These are phyloP conservation scores for Priceomyces melissophilus DNA, from an alignment of 805 yeast species.

Conservation along the genomic window DNA sequence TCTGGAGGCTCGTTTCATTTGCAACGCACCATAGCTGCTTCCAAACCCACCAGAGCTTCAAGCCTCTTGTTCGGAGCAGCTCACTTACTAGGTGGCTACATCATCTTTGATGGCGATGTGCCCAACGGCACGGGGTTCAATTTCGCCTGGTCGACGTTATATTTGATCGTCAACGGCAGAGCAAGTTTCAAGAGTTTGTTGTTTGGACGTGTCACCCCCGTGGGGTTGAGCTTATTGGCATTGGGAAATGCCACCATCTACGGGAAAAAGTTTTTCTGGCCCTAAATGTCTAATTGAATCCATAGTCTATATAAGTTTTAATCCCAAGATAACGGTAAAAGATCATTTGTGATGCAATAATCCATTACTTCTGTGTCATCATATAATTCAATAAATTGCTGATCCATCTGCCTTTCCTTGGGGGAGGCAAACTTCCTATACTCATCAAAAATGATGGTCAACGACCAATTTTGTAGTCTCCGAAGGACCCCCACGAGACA, in stretches of 20 bases:
- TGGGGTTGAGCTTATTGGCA: slow-evolving; percentile 57
- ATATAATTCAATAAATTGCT: slow-evolving; percentile 89
- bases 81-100: slow-evolving; percentile 64
- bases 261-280: slow-evolving; percentile 66
- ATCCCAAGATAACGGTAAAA: slow-evolving; percentile 72
- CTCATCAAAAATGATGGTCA: slow-evolving; percentile 93
- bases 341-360: slow-evolving; percentile 47
- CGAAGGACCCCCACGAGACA: slow-evolving; percentile 92
- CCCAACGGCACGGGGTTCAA: slow-evolving; percentile 78
- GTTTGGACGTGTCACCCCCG: slow-evolving; percentile 60
- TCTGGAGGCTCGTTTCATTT: slow-evolving; percentile 18
- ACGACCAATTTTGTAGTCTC: slow-evolving; percentile 85
- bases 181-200: slow-evolving; percentile 50
- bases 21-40: slow-evolving; percentile 13
- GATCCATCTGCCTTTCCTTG: slow-evolving; percentile 92
- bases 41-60: slow-evolving; percentile 36
- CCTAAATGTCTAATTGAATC: slow-evolving; percentile 8
- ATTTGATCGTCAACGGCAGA: slow-evolving; percentile 66
- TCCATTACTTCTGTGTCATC: slow-evolving; percentile 60
- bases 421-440: slow-evolving; percentile 93
- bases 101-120: slow-evolving; percentile 72
- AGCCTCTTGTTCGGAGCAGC: slow-evolving; percentile 61
- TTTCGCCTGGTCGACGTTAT: slow-evolving; percentile 78
- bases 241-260: slow-evolving; percentile 60
- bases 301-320: slow-evolving; percentile 8